These are phyloP conservation scores for Mycena citricolor DNA, from an alignment of 1,284 basidiomycete species.

Conservation along the genomic window DNA sequence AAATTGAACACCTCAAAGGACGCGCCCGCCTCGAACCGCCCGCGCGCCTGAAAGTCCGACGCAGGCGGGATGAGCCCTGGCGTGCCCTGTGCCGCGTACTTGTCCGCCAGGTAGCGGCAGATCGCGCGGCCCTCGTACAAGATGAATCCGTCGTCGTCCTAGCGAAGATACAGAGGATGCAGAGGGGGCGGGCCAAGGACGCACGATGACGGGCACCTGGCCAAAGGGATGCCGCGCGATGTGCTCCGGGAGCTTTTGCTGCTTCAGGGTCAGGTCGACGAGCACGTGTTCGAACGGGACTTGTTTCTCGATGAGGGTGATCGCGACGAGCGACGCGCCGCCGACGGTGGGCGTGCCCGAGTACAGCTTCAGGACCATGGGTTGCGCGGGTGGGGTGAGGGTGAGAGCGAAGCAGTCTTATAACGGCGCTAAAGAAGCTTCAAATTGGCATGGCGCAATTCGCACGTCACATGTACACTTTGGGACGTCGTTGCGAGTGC, in stretches of 20 bases:
- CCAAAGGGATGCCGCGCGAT: constrained; percentile 57
- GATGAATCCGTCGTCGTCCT: constrained; percentile 19
- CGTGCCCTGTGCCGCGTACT: constrained; percentile 25
- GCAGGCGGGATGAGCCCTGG: constrained; percentile 6
- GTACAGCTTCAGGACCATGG: constrained; percentile 8
- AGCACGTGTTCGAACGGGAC: constrained; percentile 48
- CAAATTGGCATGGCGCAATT: no score
- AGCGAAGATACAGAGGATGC: no score
- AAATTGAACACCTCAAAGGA: constrained; percentile 33
- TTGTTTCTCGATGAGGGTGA: constrained; percentile 46
- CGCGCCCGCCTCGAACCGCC: constrained; percentile 9
- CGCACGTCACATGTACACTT: no score
- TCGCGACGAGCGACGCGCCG: constrained; percentile 33
- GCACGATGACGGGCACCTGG: constrained; percentile 57
- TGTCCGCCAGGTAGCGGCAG: constrained; percentile 19
- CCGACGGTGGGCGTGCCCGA: not conserved
- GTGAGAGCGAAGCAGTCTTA: no score
- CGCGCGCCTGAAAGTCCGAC: constrained; percentile 19
- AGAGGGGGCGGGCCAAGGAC: constrained; percentile 21
- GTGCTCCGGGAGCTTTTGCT: constrained; percentile 45
- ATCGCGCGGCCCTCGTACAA: constrained; percentile 23
- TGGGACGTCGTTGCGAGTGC: no score
- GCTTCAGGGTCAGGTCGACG: constrained; percentile 40
- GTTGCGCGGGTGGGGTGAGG: no score
- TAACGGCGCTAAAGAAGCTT: no score